These are phyloP conservation scores for Ascochyta rabiei DNA, from an alignment of 2,329 filamentous ascomycete species.

Conservation along the genomic window DNA sequence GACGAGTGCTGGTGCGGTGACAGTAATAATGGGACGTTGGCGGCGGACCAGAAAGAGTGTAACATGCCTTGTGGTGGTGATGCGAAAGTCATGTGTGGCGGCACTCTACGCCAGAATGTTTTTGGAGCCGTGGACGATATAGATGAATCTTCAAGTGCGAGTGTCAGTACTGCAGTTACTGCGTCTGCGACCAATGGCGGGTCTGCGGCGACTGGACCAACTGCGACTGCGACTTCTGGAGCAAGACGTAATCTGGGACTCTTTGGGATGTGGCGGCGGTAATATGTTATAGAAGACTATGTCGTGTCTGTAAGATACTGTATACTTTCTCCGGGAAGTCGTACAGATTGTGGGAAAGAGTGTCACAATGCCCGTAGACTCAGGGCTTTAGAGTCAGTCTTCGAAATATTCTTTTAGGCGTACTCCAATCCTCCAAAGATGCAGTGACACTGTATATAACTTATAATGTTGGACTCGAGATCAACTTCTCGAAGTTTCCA, in stretches of 20 bases:
- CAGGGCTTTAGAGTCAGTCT: too few species aligned
- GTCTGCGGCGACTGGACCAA: background rate
- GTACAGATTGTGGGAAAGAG: too few species aligned
- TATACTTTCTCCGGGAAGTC: too few species aligned
- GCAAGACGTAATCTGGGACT: background rate
- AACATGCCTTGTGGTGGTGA: slow-evolving; percentile 1
- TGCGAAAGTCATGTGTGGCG: slow-evolving; percentile 1
- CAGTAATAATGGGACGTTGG: background rate
- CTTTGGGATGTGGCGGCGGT: background rate
- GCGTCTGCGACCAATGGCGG: background rate
- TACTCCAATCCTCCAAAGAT: too few species aligned
- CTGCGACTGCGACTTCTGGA: slow-evolving; percentile 1
- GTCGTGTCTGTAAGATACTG: too few species aligned
- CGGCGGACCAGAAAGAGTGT: slow-evolving; percentile 1
- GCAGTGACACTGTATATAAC: too few species aligned
- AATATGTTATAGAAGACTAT: too few species aligned
- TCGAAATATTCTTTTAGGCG: too few species aligned
- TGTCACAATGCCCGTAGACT: too few species aligned
- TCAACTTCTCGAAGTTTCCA: too few species aligned
- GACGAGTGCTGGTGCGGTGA: slow-evolving; percentile 8
- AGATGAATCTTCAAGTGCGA: background rate
- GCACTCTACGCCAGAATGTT: background rate
- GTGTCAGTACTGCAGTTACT: too few species aligned
- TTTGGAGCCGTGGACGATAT: background rate
- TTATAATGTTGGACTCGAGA: too few species aligned